A percentile compares a stretch with the other conserved stretches of the same genome.
Conservation (phyloP, 2,329 filamentous ascomycete species). For the Nemania diffusa region DNA sequence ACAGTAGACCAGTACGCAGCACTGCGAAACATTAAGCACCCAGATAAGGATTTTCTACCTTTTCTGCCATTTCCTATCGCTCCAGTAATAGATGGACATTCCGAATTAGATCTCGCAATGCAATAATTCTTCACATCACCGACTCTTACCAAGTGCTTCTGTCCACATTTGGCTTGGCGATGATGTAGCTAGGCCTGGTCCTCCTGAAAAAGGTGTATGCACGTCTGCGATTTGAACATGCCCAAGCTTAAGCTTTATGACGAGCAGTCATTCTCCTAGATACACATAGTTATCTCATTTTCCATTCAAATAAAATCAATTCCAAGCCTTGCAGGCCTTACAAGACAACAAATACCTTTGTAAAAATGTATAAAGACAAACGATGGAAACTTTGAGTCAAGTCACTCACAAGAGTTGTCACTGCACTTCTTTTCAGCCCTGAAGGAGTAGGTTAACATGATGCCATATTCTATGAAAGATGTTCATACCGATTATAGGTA, state of each 20-base stretch:
- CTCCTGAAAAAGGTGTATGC: not conserved
- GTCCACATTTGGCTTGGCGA: not conserved
- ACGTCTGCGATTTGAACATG: not conserved
- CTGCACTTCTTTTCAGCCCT: not conserved
- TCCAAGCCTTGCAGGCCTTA: not conserved
- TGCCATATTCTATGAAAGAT: not conserved
- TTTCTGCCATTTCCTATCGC: too few species aligned
- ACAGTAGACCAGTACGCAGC: too few species aligned
- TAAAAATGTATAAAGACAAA: not conserved
- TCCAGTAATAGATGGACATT: too few species aligned
- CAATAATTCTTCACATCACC: not conserved
- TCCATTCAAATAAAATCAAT: not conserved
- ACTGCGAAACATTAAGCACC: too few species aligned
- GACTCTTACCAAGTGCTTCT: not conserved
- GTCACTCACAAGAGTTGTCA: not conserved
- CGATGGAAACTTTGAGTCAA: not conserved
- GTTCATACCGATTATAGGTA: not conserved
- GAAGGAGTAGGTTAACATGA: not conserved
- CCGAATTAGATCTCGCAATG: too few species aligned
- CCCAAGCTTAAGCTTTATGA: not conserved
- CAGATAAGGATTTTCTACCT: too few species aligned
- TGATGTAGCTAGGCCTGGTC: not conserved
- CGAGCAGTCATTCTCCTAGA: not conserved
- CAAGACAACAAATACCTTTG: not conserved
- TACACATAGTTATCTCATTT: not conserved